These are phyloP conservation scores for Neurospora hispaniola DNA, from an alignment of 495 filamentous ascomycete genomes.

Conservation along the genomic window DNA sequence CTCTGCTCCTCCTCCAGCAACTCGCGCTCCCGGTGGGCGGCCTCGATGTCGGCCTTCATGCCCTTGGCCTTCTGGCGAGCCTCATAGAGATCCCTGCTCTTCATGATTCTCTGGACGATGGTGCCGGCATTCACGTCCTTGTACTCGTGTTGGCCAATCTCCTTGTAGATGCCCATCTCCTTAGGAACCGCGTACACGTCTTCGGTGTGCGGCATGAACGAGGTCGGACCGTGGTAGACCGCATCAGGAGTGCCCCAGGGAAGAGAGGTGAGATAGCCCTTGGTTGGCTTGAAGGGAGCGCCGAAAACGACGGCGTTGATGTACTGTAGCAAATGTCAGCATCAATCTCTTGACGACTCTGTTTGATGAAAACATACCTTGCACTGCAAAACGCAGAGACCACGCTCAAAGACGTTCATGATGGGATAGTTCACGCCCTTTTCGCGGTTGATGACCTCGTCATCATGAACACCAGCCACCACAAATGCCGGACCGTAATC, in stretches of 20 bases:
- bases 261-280: conserved; percentile 60
- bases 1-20: conserved; percentile 42
- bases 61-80: conserved; percentile 82
- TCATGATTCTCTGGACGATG: conserved; percentile 84
- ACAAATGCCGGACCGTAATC: conserved; percentile 78
- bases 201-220: conserved; percentile 76
- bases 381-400: conserved; percentile 91
- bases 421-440: conserved; percentile 98
- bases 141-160: conserved; percentile 64
- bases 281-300: conserved; percentile 73
- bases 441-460: conserved; percentile 86
- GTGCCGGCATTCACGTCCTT: conserved; percentile 81
- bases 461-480: conserved; percentile 86
- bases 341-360: not conserved
- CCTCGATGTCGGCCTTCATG: conserved; percentile 67
- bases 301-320: conserved; percentile 79
- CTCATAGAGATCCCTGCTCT: conserved; percentile 74
- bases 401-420: conserved; percentile 97
- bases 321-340: conserved; percentile 45
- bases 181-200: conserved; percentile 79
- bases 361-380: conserved; percentile 44
- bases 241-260: conserved; percentile 66
- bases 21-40: conserved; percentile 43
- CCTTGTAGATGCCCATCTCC: conserved; percentile 65
- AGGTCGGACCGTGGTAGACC: conserved; percentile 91